A percentile compares a stretch with the other conserved stretches of the same genome.
These are phyloP conservation scores for Glarea lozoyensis DNA, from an alignment of 495 filamentous ascomycete genomes.

Conservation along the genomic window DNA sequence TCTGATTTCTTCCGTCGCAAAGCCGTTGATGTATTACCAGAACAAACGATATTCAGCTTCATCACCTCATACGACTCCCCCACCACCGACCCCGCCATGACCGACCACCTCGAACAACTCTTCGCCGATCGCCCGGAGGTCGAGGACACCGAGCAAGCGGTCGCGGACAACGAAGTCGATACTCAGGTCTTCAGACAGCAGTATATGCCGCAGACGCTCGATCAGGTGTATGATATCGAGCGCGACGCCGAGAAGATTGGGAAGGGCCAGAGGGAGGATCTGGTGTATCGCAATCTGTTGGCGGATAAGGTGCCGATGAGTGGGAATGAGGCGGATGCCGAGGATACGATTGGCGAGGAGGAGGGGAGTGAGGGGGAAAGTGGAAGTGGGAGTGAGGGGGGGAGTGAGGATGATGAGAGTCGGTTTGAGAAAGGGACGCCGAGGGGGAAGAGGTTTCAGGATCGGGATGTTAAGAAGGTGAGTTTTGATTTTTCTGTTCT, in stretches of 20 bases:
- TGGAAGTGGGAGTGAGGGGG: slow-evolving; percentile 26
- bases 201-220: slow-evolving; percentile 87
- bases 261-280: slow-evolving; percentile 57
- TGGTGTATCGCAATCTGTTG: slow-evolving; percentile 76
- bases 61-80: slow-evolving; percentile 51
- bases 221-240: slow-evolving; percentile 94
- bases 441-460: slow-evolving; percentile 80
- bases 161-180: slow-evolving; percentile 55
- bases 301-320: slow-evolving; percentile 51
- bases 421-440: slow-evolving; percentile 58
- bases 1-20: slow-evolving; percentile 83
- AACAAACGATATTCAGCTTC: slow-evolving; percentile 71
- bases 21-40: slow-evolving; percentile 67
- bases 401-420: slow-evolving; percentile 43
- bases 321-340: slow-evolving; percentile 24
- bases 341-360: slow-evolving; percentile 30
- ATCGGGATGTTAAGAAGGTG: slow-evolving; percentile 79
- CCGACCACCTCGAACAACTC: slow-evolving; percentile 34
- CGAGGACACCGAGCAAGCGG: slow-evolving; percentile 42
- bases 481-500: slow-evolving; percentile 6
- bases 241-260: slow-evolving; percentile 73
- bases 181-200: slow-evolving; percentile 89
- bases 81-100: slow-evolving; percentile 35
- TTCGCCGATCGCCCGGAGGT: slow-evolving; percentile 30
- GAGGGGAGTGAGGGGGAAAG: slow-evolving; percentile 2